Evolutionary conservation across 257 asterid species (phyloP).

Genomic region (Solanum phureja): DNA sequence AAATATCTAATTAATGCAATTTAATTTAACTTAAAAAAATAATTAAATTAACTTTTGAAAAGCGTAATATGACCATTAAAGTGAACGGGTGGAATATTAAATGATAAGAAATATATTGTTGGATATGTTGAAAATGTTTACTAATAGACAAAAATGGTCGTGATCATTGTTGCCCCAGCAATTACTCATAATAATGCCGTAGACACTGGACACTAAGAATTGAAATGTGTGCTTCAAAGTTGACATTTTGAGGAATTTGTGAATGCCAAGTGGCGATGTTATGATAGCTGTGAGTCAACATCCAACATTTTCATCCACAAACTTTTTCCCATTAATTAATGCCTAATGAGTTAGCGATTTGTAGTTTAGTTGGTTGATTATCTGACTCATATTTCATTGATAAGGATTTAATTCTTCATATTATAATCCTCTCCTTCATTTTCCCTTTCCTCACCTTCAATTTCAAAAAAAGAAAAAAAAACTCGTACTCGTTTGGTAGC

Average conservation of each 20-base stretch:
- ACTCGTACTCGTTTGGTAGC: no score
- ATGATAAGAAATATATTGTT: not conserved
- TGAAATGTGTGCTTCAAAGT: not conserved
- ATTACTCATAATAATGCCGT: not conserved
- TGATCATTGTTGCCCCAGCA: slow-evolving; percentile 1
- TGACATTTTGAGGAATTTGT: not conserved
- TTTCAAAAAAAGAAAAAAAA: no score
- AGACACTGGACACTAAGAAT: not conserved
- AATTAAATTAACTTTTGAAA: no score
- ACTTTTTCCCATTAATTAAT: not conserved
- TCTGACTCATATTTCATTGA: no score
- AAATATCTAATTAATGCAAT: no score
- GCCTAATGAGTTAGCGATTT: not conserved
- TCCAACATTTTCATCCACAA: slow-evolving; percentile 25
- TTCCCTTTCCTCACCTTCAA: no score
- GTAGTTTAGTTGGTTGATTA: no score
- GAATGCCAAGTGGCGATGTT: not conserved
- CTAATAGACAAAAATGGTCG: not conserved
- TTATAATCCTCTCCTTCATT: no score
- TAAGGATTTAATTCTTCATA: no score
- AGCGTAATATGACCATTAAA: not conserved
- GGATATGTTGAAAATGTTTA: not conserved
- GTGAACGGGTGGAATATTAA: no score
- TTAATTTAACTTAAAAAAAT: no score
- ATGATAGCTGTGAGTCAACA: not conserved